Evolutionary conservation across 805 yeast species (phyloP), one percentile per base, ranked within the genome.

Genomic region (Peterozyma xylosa): DNA sequence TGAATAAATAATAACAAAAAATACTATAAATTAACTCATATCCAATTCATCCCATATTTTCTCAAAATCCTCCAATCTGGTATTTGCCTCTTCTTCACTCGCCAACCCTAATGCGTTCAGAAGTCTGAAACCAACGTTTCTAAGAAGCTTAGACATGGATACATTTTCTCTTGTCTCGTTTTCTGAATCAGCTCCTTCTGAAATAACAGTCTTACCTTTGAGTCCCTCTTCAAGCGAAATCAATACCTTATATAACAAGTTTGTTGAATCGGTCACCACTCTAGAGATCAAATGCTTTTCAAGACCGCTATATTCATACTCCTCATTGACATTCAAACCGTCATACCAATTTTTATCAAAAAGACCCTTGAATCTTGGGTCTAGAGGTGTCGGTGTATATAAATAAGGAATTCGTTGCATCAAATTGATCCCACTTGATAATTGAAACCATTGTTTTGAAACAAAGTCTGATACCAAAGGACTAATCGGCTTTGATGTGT

Each of bases 391-490:
- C 0, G 84, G 75, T 0, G 89, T 74, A 30, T 71, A 67, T 33
- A 82, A 51, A 48, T 74, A 78, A 0, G 90, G 90, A 9, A 82
- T 69, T 38, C 74, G 64, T 53, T 77, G 70, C 41, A 67, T 53
- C 2, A 69, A 45, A 2, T 57, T 53, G 11, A 55, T 42, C 5
- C 62, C 53, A 2, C 48, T 51, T 3, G 56, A 53, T 14, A 56
- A 51, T 29, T 69, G 65, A 38, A 73, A 54, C 78, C 79, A 74
- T 43, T 71, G 71, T 3, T 57, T 60, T 1, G 71, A 60, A 32
- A 73, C 63, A 42, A 72, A 71, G 46, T 80, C 86, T 0, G 86
- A 80, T n/a, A 74, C 55, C 33, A 83, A 56, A 0, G 89, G 88
- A 33, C 67, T 51, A 3, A 81, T 46, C 0, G 87, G 84, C 4